Evolutionary conservation across 2,329 filamentous ascomycete genomes (phyloP).

Genomic region (Pestalotiopsis sp.): DNA sequence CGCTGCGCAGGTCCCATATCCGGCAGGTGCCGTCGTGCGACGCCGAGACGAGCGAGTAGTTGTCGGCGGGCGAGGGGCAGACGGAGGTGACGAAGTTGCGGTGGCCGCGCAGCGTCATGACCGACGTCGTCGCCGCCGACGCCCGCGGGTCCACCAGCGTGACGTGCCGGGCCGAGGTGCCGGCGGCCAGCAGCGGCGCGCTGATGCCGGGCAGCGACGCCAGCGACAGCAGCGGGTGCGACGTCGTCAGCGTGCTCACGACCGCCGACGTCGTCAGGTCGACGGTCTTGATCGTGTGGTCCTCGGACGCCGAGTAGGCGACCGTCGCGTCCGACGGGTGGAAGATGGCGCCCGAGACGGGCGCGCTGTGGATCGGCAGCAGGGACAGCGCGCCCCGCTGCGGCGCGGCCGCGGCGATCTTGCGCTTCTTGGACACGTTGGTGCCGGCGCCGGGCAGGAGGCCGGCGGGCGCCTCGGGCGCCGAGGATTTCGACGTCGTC

Average conservation of each 20-base stretch:
- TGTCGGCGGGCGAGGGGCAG: conserved; percentile 60
- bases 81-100: conserved; percentile 69
- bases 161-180: conserved; percentile 84
- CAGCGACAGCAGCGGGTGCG: conserved; percentile 81
- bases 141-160: conserved; percentile 90
- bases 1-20: conserved; percentile 88
- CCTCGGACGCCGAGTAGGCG: conserved; percentile 87
- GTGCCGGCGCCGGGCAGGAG: conserved; percentile 69
- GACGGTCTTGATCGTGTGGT: conserved; percentile 88
- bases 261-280: conserved; percentile 81
- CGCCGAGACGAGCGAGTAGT: conserved; percentile 85
- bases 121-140: conserved; percentile 73
- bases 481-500: conserved; percentile 77
- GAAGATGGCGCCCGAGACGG: conserved; percentile 82
- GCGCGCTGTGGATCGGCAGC: conserved; percentile 70
- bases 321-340: conserved; percentile 84
- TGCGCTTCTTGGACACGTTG: conserved; percentile 74
- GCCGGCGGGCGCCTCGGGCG: conserved; percentile 71
- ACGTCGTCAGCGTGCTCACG: conserved; percentile 82
- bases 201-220: conserved; percentile 70
- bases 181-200: conserved; percentile 63
- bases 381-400: conserved; percentile 81
- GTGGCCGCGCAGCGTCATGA: conserved; percentile 91
- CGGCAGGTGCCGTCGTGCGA: conserved; percentile 90
- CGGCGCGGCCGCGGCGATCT: conserved; percentile 58